Evolutionary conservation across 2,329 filamentous ascomycete genomes (phyloP), one percentile per base, ranked within the genome.

Genomic region (Coleophoma crateriformis): DNA sequence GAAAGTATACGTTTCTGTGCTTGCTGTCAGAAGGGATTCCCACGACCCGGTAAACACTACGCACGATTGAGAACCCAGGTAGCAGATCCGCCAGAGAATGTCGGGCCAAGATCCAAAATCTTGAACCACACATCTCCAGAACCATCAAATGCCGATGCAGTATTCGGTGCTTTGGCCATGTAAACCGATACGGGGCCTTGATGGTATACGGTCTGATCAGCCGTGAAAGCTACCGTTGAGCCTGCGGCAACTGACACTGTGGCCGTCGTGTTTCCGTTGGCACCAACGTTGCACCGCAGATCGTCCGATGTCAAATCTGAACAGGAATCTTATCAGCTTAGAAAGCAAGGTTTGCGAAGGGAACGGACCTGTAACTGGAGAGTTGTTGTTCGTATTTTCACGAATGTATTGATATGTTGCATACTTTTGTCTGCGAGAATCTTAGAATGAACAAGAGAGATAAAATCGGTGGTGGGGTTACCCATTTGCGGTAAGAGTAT

Each of bases 381-480:
- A 70, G 45, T 75, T 72, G 60, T 82, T 79, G 20, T 63, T 63
- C 19, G 56, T 58, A 39, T 63, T 64, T 33, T 66, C 66, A n/a
- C 70, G 65, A 6, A 81, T 81, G 15, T 77, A 74, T 19, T 65
- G 59, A 59, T 82, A 84, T 2, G 68, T 74, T 3, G 60, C 46
- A 34, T 55, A 58, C 33, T 54, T 35, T 4, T 50, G 47, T 14
- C 39, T 22, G 39, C 15, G 17, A 17, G 11, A 22, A 3, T 27
- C 27, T 27, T 27, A 27, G 27, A 27, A 27, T 27, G 27, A 27
- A 10, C 6, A 27, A 27, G 27, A 27, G 27, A 19, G 27, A 27
- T 27, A 7, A 27, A 10, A 3, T 27, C 5, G 27, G 27, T 10
- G 8, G 8, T 17, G 10, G 32, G 15, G 10, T 44, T 33, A 44